Base-by-base conservation (phyloP, 148 eudicot genomes). In the Limonium bicolor region DNA sequence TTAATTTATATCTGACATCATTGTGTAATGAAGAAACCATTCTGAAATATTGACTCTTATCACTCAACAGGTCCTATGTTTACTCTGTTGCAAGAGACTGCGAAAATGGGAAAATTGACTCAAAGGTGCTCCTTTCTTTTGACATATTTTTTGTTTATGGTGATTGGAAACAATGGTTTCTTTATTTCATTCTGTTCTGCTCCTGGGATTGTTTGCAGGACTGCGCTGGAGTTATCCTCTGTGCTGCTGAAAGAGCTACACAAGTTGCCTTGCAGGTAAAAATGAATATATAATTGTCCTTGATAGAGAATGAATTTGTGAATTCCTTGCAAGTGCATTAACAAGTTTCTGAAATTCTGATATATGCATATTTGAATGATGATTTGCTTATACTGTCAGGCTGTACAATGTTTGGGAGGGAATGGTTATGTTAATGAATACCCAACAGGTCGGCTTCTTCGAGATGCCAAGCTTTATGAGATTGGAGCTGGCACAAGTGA, bases 401-500 rank as follows among this genome's bases (percentile, higher is more conserved):
- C 95, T 20, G 74, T 92, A 59, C 99, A 92, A 42, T 92, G 95
- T 67, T 69, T 92, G 19, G 95, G 99, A 19, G 99, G 99, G 18
- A 85, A 85, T 26, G 99, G 95, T 5, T 92, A 92, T 16, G 88
- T 92, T 24, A 92, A 92, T 24, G 95, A 92, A 48, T 92, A 92
- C 55, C 77, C 88, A 29, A 85, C 95, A 0, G 99, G 99, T 14
- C 94, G 99, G 24, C 61, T 85, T 53, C 78, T 92, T n/a, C 74
- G 99, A 27, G 99, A 92, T 64, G 99, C 99, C 31, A 92, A 85
- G 62, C 46, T 92, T 40, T 92, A 85, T 19, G 99, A 81, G 78
- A 92, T 92, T 14, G 99, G 94, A 20, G 99, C 99, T 0, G 99
- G 99, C 37, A 92, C 99, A 2, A 92, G 99, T 39, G 99, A 92